These are phyloP conservation scores for Diaporthe caulivora DNA, from an alignment of 2,329 filamentous ascomycete species.

Conservation along the genomic window DNA sequence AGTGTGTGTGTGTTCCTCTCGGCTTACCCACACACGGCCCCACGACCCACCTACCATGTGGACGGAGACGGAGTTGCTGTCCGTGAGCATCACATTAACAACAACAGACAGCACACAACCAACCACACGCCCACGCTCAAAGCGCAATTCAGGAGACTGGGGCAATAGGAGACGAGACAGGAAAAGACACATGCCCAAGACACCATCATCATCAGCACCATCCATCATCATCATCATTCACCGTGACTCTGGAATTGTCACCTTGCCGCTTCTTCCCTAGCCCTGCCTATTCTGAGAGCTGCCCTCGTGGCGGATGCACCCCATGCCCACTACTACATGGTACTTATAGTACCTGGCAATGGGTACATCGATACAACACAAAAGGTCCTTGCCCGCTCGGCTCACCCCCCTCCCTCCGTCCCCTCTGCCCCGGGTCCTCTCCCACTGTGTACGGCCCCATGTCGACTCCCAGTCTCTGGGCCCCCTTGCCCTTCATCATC, in stretches of 20 bases:
- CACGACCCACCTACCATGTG: conserved; percentile 14
- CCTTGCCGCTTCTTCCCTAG: conserved; percentile 13
- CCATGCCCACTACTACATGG: background rate
- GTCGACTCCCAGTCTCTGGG: background rate
- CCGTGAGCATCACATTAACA: background rate
- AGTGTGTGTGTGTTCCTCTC: background rate
- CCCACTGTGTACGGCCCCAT: conserved; percentile 14
- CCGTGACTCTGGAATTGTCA: background rate
- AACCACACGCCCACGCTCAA: background rate
- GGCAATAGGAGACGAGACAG: background rate
- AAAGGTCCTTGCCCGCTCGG: conserved; percentile 7
- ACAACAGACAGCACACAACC: background rate
- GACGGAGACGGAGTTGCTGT: conserved; percentile 21
- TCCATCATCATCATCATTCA: background rate
- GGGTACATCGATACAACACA: conserved; percentile 24
- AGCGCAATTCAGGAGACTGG: background rate
- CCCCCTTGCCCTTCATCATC: conserved; percentile 32
- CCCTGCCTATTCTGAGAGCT: conserved; percentile 6
- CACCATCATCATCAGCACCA: conserved; percentile 3
- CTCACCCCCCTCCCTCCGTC: background rate
- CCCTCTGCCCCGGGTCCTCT: background rate
- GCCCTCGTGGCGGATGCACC: conserved; percentile 27
- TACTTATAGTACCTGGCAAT: background rate
- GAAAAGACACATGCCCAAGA: background rate
- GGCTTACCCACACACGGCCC: conserved; percentile 31